Conservation (phyloP, 768 basidiomycete genomes). For the Pulveroboletus sp. region DNA sequence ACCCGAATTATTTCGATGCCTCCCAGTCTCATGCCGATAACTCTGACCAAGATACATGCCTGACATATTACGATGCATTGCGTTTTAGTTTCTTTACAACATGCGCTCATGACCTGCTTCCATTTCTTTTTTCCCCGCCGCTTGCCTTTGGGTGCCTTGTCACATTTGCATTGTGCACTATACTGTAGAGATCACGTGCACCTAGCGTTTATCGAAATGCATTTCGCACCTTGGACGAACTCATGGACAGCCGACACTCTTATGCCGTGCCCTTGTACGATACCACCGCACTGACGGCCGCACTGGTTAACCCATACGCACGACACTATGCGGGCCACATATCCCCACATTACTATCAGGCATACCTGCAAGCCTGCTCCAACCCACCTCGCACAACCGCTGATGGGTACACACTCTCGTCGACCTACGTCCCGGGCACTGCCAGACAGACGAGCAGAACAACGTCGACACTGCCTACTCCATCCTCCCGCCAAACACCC, state of each 20-base stretch:
- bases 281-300: constrained; percentile 23
- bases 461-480: not conserved
- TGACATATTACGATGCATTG: constrained; percentile 33
- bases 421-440: constrained; percentile 32
- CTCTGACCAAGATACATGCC: constrained; percentile 27
- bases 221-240: not conserved
- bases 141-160: too few relatives aligned
- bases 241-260: constrained; percentile 16
- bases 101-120: constrained; percentile 18
- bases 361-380: constrained; percentile 39
- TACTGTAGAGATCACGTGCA: constrained; percentile 20
- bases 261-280: constrained; percentile 18
- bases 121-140: too few relatives aligned
- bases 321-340: constrained; percentile 26
- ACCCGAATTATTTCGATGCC: constrained; percentile 19
- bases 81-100: constrained; percentile 25
- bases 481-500: constrained; percentile 1
- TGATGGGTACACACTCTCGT: constrained; percentile 39
- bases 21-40: constrained; percentile 16
- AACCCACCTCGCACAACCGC: constrained; percentile 24
- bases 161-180: too few relatives aligned
- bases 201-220: not conserved
- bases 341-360: constrained; percentile 55
- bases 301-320: constrained; percentile 29
- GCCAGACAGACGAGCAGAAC: not conserved